Percentiles rank a stretch among this genome's conserved stretches.
These are phyloP conservation scores for Candida tammaniensis DNA, from an alignment of 805 yeast genomes.

Conservation along the genomic window DNA sequence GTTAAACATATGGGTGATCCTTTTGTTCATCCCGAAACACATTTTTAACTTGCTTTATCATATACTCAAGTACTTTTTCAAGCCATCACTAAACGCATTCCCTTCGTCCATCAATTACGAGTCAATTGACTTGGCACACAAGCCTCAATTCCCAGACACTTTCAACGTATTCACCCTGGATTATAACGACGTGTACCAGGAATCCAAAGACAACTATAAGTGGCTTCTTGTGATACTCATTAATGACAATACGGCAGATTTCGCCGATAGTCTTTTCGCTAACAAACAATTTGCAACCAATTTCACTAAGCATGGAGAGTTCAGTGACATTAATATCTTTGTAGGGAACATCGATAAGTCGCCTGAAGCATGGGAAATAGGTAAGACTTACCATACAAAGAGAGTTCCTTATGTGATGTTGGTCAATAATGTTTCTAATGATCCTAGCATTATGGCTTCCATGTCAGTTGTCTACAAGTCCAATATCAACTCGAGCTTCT, in stretches of 20 bases:
- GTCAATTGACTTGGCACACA: slow-evolving; percentile 19
- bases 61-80: slow-evolving; percentile 9
- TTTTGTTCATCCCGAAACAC: slow-evolving; percentile 10
- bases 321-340: slow-evolving; percentile 28
- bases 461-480: slow-evolving; percentile 38
- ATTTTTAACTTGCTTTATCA: slow-evolving; percentile 6
- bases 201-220: slow-evolving; percentile 23
- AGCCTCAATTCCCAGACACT: slow-evolving; percentile 6
- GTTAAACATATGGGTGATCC: slow-evolving; percentile 10
- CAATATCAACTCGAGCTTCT: slow-evolving; percentile 22
- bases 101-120: slow-evolving; percentile 28
- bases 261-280: slow-evolving; percentile 16
- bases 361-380: slow-evolving; percentile 40
- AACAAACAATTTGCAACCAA: slow-evolving; percentile 17
- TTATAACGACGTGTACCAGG: slow-evolving; percentile 26
- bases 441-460: slow-evolving; percentile 34
- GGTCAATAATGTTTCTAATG: slow-evolving; percentile 33
- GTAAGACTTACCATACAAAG: slow-evolving; percentile 25
- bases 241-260: slow-evolving; percentile 23
- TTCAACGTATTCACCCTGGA: no score
- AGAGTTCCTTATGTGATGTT: slow-evolving; percentile 37
- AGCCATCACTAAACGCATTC: slow-evolving; percentile 14
- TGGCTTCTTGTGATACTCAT: slow-evolving; percentile 35
- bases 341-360: slow-evolving; percentile 28
- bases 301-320: slow-evolving; percentile 26